Percentiles rank a stretch among this genome's conserved stretches.
Evolutionary conservation across 2,329 filamentous ascomycete species (phyloP).

Genomic region (Fonsecaea monophora): DNA sequence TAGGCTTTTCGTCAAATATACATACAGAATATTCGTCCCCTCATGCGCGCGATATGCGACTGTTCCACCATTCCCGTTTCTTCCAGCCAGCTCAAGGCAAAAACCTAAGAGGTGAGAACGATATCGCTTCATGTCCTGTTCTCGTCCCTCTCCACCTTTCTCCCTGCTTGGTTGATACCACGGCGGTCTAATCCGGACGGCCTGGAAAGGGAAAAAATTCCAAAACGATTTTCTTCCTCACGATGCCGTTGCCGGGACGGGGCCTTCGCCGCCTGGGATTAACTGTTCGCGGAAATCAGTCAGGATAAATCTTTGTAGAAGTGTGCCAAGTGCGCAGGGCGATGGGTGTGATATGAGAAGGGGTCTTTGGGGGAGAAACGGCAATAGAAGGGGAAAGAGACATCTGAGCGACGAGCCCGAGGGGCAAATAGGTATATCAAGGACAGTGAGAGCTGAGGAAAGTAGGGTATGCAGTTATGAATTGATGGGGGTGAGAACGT

Average conservation of each 20-base stretch:
- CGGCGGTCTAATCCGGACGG: background rate
- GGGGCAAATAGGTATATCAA: too few relatives aligned
- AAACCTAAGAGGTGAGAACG: background rate
- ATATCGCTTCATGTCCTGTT: too few relatives aligned
- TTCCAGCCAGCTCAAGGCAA: too few relatives aligned
- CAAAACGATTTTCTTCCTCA: background rate
- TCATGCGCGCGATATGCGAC: too few relatives aligned
- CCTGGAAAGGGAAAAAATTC: too few relatives aligned
- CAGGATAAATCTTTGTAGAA: too few relatives aligned
- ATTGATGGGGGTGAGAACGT: background rate
- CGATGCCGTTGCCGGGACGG: constrained; percentile 42
- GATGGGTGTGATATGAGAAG: background rate
- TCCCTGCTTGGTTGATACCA: background rate
- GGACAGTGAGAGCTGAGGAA: background rate
- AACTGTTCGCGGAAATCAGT: constrained; percentile 57
- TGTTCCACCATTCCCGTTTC: too few relatives aligned
- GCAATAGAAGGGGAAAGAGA: background rate
- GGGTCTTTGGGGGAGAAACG: background rate
- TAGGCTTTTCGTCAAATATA: too few relatives aligned
- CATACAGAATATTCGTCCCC: too few relatives aligned
- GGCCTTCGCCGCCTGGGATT: constrained; percentile 79
- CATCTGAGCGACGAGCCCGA: background rate
- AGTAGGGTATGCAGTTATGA: background rate
- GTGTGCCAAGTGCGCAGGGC: background rate
- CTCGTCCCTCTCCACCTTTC: background rate